These are phyloP conservation scores for Neolentinus lepideus DNA, from an alignment of 1,284 basidiomycete species.

Conservation along the genomic window DNA sequence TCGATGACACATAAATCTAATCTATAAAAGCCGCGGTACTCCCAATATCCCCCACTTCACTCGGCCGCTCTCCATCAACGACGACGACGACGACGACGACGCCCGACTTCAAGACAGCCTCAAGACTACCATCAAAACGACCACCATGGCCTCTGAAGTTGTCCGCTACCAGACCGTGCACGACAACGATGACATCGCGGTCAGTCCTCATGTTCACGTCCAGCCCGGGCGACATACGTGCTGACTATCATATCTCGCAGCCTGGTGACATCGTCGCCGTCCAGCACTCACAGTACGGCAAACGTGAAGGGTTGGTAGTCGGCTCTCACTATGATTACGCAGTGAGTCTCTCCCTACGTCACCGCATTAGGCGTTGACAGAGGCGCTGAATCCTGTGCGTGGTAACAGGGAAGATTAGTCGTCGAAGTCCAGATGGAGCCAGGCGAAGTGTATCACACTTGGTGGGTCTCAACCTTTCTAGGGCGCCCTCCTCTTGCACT, in stretches of 20 bases:
- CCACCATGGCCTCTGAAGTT: background rate
- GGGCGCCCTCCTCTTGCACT: background rate
- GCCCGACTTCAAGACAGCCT: background rate
- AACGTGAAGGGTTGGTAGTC: slow-evolving; percentile 69
- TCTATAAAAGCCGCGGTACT: background rate
- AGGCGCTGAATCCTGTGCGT: background rate
- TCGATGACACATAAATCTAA: background rate
- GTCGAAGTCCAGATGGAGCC: slow-evolving; percentile 72
- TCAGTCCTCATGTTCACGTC: background rate
- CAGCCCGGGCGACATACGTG: background rate
- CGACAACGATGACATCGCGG: background rate
- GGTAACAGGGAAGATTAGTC: slow-evolving; percentile 63
- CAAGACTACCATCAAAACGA: background rate
- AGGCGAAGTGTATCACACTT: slow-evolving; percentile 59
- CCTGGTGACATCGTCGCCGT: slow-evolving; percentile 76
- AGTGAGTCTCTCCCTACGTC: slow-evolving; percentile 33
- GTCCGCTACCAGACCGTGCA: background rate
- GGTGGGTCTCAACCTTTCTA: slow-evolving; percentile 30
- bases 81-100: background rate
- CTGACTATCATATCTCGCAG: background rate
- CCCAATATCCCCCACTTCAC: background rate
- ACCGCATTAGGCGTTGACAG: background rate
- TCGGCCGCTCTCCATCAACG: background rate
- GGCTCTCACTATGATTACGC: slow-evolving; percentile 62
- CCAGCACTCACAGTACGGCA: slow-evolving; percentile 50